Evolutionary conservation across 495 filamentous ascomycete species (phyloP).

Genomic region (Hypoxylon cercidicola): DNA sequence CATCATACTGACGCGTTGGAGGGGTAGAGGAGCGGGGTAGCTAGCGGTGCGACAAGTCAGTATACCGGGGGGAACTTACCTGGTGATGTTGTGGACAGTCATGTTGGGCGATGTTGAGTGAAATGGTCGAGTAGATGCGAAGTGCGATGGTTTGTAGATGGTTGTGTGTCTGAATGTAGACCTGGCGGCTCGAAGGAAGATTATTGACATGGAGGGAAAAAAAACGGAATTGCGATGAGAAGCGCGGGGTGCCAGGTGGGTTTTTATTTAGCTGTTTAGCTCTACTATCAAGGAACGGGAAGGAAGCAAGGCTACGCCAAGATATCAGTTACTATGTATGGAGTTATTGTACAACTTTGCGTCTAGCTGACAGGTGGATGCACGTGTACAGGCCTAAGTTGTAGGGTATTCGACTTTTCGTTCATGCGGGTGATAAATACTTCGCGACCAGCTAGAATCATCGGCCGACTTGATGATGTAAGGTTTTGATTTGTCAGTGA

Average conservation of each 20-base stretch:
- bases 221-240: slow-evolving; percentile 22
- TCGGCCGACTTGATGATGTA: slow-evolving; percentile 25
- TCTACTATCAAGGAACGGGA: slow-evolving; percentile 16
- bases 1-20: slow-evolving; percentile 15
- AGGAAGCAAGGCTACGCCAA: slow-evolving; percentile 28
- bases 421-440: slow-evolving; percentile 18
- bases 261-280: slow-evolving; percentile 16
- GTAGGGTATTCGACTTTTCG: no score
- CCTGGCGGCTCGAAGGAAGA: slow-evolving; percentile 33
- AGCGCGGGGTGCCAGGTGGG: slow-evolving; percentile 34
- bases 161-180: slow-evolving; percentile 36
- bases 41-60: slow-evolving; percentile 5
- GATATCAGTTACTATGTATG: no score
- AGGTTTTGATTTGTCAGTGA: slow-evolving; percentile 40
- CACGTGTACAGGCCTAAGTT: no score
- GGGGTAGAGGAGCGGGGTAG: slow-evolving; percentile 13
- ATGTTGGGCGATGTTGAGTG: slow-evolving; percentile 56
- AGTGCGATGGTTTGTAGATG: slow-evolving; percentile 39
- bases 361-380: not conserved
- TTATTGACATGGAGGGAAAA: slow-evolving; percentile 43
- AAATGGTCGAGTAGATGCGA: slow-evolving; percentile 47
- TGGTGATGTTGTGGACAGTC: slow-evolving; percentile 54
- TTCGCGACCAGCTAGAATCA: slow-evolving; percentile 9
- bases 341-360: slow-evolving; percentile 1
- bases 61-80: slow-evolving; percentile 45